phyloP scores from a whole-genome alignment of 2,329 filamentous ascomycete species.

The Venturia effusa region DNA sequence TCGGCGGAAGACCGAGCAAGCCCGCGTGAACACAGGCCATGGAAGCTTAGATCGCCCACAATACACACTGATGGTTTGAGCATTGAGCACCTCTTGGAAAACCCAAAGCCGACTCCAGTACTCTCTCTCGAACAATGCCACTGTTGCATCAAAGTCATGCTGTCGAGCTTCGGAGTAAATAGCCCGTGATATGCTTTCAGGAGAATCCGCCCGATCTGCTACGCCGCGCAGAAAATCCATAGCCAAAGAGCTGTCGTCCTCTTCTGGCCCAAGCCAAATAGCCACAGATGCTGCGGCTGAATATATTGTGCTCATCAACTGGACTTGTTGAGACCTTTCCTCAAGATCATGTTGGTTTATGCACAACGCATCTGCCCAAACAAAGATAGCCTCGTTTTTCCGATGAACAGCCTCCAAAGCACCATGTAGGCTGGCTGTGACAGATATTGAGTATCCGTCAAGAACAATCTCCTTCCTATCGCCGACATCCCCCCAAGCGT shows the following conservation, averaged over 20 bases:
- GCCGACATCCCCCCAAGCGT: constrained; percentile 9
- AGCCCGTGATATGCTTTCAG: neutral
- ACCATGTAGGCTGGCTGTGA: constrained; percentile 6
- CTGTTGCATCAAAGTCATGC: constrained; percentile 1
- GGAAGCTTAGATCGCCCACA: constrained; percentile 15
- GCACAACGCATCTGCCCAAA: constrained; percentile 21
- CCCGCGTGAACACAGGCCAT: constrained; percentile 6
- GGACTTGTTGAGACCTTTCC: constrained; percentile 16
- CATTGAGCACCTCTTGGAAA: constrained; percentile 22
- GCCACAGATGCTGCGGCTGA: neutral
- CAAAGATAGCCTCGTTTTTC: neutral
- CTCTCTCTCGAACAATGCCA: constrained; percentile 23
- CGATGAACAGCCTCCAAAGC: neutral
- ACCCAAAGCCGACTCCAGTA: constrained; percentile 28
- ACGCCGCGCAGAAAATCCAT: constrained; percentile 12
- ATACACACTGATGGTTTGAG: constrained; percentile 16
- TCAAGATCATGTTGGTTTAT: constrained; percentile 19
- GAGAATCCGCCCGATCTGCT: neutral
- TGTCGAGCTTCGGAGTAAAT: neutral
- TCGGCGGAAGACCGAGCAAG: constrained; percentile 17
- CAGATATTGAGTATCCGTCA: neutral
- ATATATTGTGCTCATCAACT: constrained; percentile 18
- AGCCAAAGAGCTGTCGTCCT: constrained; percentile 14
- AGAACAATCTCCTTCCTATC: neutral
- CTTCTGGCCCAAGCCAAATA: constrained; percentile 3